Evolutionary conservation across 2,329 filamentous ascomycete species (phyloP), one percentile per base, ranked within the genome.

Genomic region (Thelonectria blattea): DNA sequence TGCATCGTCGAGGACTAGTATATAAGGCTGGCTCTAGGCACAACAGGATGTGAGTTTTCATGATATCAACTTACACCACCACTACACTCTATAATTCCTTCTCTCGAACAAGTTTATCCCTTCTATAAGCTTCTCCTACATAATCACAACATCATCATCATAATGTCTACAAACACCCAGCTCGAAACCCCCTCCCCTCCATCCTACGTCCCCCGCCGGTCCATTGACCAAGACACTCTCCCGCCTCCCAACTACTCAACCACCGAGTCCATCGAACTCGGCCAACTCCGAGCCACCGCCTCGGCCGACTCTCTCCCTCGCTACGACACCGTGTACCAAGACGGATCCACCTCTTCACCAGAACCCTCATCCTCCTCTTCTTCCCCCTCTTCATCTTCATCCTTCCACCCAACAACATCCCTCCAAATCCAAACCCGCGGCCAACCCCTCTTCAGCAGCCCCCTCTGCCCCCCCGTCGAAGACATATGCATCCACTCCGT

Each of bases 351-450:
- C 11, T 54, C 61, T 9, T 51, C 62, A 24, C 22, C 22, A 24
- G 22, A 24, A 24, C n/a, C 60, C 11, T 54, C 61, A 8, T 51
- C 62, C 14, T 61, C 62, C 3, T 17, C 58, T 27, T 50, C 62
- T 14, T 61, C 64, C n/a, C 56, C 66, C 9, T 47, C 60, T 4
- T 51, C 53, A 5, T 6, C 68, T 18, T 43, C 65, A 17, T 24
- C 49, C 50, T 85, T 85, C 71, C 62, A 56, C 8, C 75, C 82
- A 3, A 80, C 80, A 1, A 72, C 74, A 20, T 74, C 76, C 11
- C 75, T 86, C 22, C 81, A 85, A 61, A 79, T 87, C 65, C 77
- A 83, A 62, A 75, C 80, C 0, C 62, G 62, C 6, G 84, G 84
- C 18, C 79, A 81, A 37, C 66, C 71, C 1, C 67, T 77, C 49